Base-by-base conservation (phyloP, 331 rosid genomes). In the Prunus yedoensis region DNA sequence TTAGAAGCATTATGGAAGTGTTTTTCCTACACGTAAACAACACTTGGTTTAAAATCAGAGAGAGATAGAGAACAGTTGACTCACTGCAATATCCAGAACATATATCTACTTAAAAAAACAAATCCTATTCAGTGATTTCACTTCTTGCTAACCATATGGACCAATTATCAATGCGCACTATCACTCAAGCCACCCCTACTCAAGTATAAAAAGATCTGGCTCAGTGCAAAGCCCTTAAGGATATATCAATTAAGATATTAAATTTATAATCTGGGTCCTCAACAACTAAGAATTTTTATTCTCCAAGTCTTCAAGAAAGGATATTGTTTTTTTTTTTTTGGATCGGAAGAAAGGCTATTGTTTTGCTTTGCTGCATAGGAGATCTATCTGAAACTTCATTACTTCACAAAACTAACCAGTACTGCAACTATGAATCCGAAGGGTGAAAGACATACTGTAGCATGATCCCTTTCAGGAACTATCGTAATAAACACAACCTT, bases 301-400 rank as follows among this genome's bases (percentile, higher is more conserved):
- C 52, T 11, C 10, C 52, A 47, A 47, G 52, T 47, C 52, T 47
- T 51, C 7, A 51, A 51, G 57, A 51, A 51, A 16, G 21, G 43
- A 7, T 38, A 7, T 38, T 6, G n/a, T 35, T 38, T 6, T 38
- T 6, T 35, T 35, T 35, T 35, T 35, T 35, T 53, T 15, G 7
- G 20, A 8, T 5, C 41, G 1, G 41, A 35, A 35, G 41, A 35
- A 35, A 35, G 41, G 41, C 41, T 35, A 5, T 35, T 64, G 46
- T 35, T 53, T 53, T 35, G 4, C 35, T 14, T 38, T 32, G 67
- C 67, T 62, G 68, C 68, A 17, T 3, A 32, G 3, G 8, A 35
- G 32, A 70, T 38, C 53, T 38, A 38, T 54, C 66, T 71, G 46
- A 71, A 20, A 20, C 65, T 35, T 10, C 75, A 21, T 18, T 70